Evolutionary conservation across 1,139 yeast genomes (phyloP).

Genomic region (Blastobotrys illinoisensis): DNA sequence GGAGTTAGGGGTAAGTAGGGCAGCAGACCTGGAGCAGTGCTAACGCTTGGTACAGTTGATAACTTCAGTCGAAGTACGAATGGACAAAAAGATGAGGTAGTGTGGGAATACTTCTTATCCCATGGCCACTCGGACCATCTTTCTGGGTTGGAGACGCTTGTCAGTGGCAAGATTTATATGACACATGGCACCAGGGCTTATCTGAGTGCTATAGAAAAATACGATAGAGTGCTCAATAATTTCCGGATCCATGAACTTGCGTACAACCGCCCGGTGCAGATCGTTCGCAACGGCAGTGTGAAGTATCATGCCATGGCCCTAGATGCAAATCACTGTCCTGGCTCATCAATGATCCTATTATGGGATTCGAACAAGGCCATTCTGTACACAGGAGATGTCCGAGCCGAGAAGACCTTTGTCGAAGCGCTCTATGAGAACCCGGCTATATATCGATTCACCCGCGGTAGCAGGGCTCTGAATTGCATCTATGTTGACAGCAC

Average conservation of each 20-base stretch:
- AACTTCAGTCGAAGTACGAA: conserved; percentile 31
- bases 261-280: background rate
- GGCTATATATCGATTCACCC: conserved; percentile 41
- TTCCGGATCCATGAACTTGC: background rate
- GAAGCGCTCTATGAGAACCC: conserved; percentile 38
- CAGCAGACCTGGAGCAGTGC: too few relatives aligned
- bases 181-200: conserved; percentile 2
- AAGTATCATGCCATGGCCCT: conserved; percentile 22
- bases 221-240: conserved; percentile 24
- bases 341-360: conserved; percentile 52
- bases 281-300: background rate
- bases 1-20: conserved; percentile 29
- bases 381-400: conserved; percentile 53
- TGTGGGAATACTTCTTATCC: conserved; percentile 37
- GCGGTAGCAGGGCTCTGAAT: conserved; percentile 37
- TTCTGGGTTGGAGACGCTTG: conserved; percentile 42
- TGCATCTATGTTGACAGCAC: conserved; percentile 55
- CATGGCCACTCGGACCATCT: conserved; percentile 58
- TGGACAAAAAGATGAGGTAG: background rate
- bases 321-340: conserved; percentile 54
- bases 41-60: conserved; percentile 33
- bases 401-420: conserved; percentile 56
- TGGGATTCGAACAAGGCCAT: conserved; percentile 38
- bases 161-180: conserved; percentile 32
- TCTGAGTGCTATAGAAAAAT: conserved; percentile 14